Evolutionary conservation across 495 filamentous ascomycete species (phyloP).

Genomic region (Neurospora hispaniola): DNA sequence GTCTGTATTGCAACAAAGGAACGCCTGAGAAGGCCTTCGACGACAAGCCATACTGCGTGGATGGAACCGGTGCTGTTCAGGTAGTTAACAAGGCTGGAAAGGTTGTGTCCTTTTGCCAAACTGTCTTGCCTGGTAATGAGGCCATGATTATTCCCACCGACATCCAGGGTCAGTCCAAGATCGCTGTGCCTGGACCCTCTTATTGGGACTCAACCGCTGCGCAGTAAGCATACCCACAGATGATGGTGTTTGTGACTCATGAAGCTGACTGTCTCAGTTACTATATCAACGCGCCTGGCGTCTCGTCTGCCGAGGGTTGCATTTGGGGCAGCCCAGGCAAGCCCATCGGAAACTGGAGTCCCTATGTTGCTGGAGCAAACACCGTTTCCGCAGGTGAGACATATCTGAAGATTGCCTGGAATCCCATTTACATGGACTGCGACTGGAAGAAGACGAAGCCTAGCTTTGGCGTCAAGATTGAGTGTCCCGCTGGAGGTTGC

Average conservation of each 20-base stretch:
- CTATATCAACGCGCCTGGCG: conserved; percentile 72
- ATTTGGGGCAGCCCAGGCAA: conserved; percentile 57
- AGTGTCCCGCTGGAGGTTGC: conserved; percentile 55
- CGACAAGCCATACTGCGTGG: conserved; percentile 57
- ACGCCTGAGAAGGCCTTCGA: conserved; percentile 62
- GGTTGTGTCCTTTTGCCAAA: conserved; percentile 68
- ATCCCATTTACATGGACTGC: conserved; percentile 60
- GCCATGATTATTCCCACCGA: conserved; percentile 77
- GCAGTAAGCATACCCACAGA: conserved; percentile 41
- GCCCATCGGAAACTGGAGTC: conserved; percentile 69
- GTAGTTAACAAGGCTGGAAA: conserved; percentile 53
- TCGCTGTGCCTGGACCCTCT: conserved; percentile 59
- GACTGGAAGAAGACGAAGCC: conserved; percentile 48
- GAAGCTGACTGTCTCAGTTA: conserved; percentile 37
- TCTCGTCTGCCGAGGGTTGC: conserved; percentile 48
- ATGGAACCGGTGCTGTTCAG: conserved; percentile 54
- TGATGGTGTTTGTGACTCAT: not conserved
- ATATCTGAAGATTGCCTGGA: conserved; percentile 70
- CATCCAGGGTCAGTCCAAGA: conserved; percentile 39
- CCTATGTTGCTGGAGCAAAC: conserved; percentile 72
- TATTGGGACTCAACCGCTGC: conserved; percentile 70
- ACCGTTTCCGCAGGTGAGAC: conserved; percentile 53
- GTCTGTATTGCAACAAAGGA: conserved; percentile 65
- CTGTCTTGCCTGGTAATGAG: conserved; percentile 76
- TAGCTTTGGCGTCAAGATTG: conserved; percentile 59